Evolutionary conservation across 495 filamentous ascomycete species (phyloP), one percentile per base, ranked within the genome.

Genomic region (Durotheca rogersii): DNA sequence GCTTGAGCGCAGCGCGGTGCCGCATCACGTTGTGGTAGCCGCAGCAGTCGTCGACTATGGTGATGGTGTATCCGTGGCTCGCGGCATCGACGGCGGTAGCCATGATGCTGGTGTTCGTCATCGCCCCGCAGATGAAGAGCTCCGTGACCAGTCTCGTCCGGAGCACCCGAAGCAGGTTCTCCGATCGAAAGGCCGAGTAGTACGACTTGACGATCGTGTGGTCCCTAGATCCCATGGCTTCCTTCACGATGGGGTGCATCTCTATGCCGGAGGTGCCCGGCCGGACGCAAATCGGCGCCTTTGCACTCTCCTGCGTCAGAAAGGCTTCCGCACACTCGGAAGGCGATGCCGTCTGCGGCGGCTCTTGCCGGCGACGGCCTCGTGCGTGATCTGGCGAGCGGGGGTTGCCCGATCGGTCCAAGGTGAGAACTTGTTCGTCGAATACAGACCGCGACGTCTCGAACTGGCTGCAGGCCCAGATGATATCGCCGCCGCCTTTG

Each of bases 51-150:
- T 92, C 86, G 19, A 98, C 72, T 9, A 98, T 69, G 4, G 86
- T 90, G 47, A 96, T 87, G 17, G 82, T 79, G 56, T 93, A 85
- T 9, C 93, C 93, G 64, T 95, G 85, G 11, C 82, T 81, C 0
- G 88, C 92, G 1, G 93, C 93, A 60, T 96, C 93, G 37, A 95
- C 72, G 16, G 90, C 92, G 1, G 93, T 98, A 6, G 93, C 93
- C 61, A 90, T 93, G 20, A 97, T 83, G 16, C 90, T 90, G 20
- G 89, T 75, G 65, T 96, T 96, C 10, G 87, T 90, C 27, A 92
- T 72, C n/a, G 86, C 81, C 9, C 93, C 93, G 58, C 90, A 95
- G 4, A 98, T 78, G 62, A 87, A 96, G n/a, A 98, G 68, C 60
- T 96, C 86, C 1, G 90, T 96, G 33, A 96, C 80, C 33, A 98